These are phyloP conservation scores for Oryza glaberrima DNA, from an alignment of 176 grass and related monocot genomes.

Conservation along the genomic window DNA sequence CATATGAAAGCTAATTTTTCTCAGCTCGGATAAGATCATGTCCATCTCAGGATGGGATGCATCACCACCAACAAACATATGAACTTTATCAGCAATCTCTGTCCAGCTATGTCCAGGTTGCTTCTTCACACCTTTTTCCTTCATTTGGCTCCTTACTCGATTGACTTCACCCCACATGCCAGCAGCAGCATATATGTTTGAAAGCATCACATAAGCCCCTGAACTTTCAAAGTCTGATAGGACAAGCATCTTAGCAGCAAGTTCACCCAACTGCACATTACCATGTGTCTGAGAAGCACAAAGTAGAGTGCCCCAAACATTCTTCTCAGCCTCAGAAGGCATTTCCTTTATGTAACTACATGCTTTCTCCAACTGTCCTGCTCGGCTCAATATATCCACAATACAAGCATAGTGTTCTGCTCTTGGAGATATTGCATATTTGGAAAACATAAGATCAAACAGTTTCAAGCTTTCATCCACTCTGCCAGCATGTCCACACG, in stretches of 20 bases:
- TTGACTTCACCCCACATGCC: slow-evolving; percentile 86
- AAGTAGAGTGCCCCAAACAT: slow-evolving; percentile 72
- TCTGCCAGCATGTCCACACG: slow-evolving; percentile 71
- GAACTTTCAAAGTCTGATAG: slow-evolving; percentile 63
- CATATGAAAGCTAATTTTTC: slow-evolving; percentile 83
- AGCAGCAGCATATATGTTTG: slow-evolving; percentile 88
- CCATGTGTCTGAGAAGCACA: slow-evolving; percentile 65
- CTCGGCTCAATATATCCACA: slow-evolving; percentile 79
- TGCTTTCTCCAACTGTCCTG: slow-evolving; percentile 75
- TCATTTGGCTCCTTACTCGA: slow-evolving; percentile 78
- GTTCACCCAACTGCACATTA: slow-evolving; percentile 78
- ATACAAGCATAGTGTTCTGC: slow-evolving; percentile 84
- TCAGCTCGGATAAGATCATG: slow-evolving; percentile 59
- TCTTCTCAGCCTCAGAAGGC: slow-evolving; percentile 67
- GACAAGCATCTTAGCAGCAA: slow-evolving; percentile 77
- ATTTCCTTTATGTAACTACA: slow-evolving; percentile 72
- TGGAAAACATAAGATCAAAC: slow-evolving; percentile 75
- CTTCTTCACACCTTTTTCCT: slow-evolving; percentile 85
- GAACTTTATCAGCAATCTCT: slow-evolving; percentile 78
- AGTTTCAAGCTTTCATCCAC: slow-evolving; percentile 77
- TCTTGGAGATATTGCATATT: slow-evolving; percentile 55
- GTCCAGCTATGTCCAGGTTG: slow-evolving; percentile 90
- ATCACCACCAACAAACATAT: slow-evolving; percentile 84
- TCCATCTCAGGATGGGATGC: slow-evolving; percentile 81
- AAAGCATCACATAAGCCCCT: slow-evolving; percentile 84